phyloP scores from a whole-genome alignment of 2,329 filamentous ascomycete genomes.

The Simplicillium aogashimaense region DNA sequence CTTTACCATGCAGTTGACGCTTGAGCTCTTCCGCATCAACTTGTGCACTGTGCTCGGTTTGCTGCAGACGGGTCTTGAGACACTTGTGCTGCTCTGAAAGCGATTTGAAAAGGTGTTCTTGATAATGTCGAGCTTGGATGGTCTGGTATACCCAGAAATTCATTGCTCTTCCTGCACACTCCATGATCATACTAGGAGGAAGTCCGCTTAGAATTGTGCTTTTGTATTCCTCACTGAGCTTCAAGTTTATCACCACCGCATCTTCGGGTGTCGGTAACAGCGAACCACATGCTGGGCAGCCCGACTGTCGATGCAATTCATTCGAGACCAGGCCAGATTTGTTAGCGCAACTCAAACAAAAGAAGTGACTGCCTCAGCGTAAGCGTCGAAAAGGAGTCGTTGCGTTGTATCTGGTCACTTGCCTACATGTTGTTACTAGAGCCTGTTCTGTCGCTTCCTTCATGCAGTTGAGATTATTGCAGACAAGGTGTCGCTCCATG shows the following conservation, averaged over 20 bases:
- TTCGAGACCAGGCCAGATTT: constrained; percentile 47
- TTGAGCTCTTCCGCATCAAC: constrained; percentile 58
- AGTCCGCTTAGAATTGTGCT: constrained; percentile 76
- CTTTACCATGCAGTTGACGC: constrained; percentile 51
- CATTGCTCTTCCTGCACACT: constrained; percentile 70
- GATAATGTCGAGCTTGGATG: constrained; percentile 72
- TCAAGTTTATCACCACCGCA: constrained; percentile 60
- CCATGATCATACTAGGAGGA: constrained; percentile 72
- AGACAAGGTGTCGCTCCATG: constrained; percentile 69
- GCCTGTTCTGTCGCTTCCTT: constrained; percentile 58
- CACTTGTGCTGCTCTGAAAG: constrained; percentile 61
- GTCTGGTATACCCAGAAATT: constrained; percentile 84
- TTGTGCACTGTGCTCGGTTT: constrained; percentile 66
- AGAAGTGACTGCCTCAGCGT: constrained; percentile 59
- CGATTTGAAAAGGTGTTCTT: constrained; percentile 63
- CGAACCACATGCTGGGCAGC: constrained; percentile 69
- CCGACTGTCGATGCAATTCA: constrained; percentile 22
- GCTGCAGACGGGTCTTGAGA: constrained; percentile 59
- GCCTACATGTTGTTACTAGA: constrained; percentile 86
- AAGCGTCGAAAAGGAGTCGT: background rate
- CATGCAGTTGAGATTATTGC: constrained; percentile 74
- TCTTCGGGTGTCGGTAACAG: constrained; percentile 64
- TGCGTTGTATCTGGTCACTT: background rate
- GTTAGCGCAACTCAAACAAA: constrained; percentile 68
- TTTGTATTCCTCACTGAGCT: constrained; percentile 82